A percentile compares a stretch with the other conserved stretches of the same genome.
Conservation (phyloP, 2,329 filamentous ascomycete genomes). For the Aspergillus novoparasiticus region DNA sequence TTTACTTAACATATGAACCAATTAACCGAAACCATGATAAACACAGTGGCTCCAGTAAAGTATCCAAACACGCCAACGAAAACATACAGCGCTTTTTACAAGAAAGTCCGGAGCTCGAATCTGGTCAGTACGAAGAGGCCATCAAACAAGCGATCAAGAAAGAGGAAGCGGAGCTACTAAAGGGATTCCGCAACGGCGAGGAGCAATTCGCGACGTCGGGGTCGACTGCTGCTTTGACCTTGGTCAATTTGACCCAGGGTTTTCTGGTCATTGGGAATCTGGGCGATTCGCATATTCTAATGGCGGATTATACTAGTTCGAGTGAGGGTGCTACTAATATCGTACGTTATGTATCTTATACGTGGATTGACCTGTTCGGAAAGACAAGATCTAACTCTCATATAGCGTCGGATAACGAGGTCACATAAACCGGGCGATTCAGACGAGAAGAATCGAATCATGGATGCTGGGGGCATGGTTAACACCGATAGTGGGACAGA, state of each 20-base stretch:
- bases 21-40: neutral
- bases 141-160: slow-evolving; percentile 6
- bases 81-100: slow-evolving; percentile 1
- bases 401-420: slow-evolving; percentile 8
- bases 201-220: slow-evolving; percentile 6
- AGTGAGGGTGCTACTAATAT: neutral
- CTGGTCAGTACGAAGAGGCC: slow-evolving; percentile 5
- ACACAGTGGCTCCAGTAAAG: slow-evolving; percentile 6
- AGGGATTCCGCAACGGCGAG: slow-evolving; percentile 8
- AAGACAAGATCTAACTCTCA: neutral
- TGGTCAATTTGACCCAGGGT: slow-evolving; percentile 8
- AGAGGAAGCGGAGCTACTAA: slow-evolving; percentile 7
- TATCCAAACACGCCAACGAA: slow-evolving; percentile 7
- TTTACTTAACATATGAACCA: neutral
- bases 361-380: neutral
- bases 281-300: slow-evolving; percentile 13
- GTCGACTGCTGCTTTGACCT: slow-evolving; percentile 7
- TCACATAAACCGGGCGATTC: slow-evolving; percentile 9
- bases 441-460: slow-evolving; percentile 8
- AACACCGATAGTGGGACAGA: slow-evolving; percentile 5
- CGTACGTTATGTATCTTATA: neutral
- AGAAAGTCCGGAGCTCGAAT: neutral
- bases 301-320: neutral
- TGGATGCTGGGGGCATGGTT: slow-evolving; percentile 9
- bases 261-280: slow-evolving; percentile 14